Evolutionary conservation across 2,329 filamentous ascomycete species (phyloP), one percentile per base, ranked within the genome.

Genomic region (Leptographium wingfieldii): DNA sequence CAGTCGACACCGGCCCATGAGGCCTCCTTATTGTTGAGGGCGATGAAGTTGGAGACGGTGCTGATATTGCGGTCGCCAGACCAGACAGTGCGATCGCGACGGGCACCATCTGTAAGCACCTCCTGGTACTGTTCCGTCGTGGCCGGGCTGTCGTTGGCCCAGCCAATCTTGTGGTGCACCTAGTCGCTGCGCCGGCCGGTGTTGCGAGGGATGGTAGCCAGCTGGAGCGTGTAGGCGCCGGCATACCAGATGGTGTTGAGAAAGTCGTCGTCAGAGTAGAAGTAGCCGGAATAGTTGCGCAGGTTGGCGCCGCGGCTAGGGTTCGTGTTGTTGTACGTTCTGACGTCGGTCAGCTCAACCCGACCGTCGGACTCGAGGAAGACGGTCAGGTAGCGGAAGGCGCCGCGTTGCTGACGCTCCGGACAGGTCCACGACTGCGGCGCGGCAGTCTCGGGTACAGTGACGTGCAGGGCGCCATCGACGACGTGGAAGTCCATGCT

Each of bases 31-130:
- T 27, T 27, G 27, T 53, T 53, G 27, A 53, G 51, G 29, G 51
- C 29, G 51, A 53, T 53, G 9, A 53, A 53, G 51, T 53, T 53
- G 25, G 51, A 33, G 6, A 53, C n/a, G 27, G 51, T 53, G 27
- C 51, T 53, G 27, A 53, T n/a, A 27, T 53, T 53, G 51, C 51
- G 51, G 29, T 83, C 80, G 3, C 80, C 80, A 3, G 80, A 77
- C 79, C 80, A 83, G 1, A 82, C 77, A 2, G 80, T 69, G 10
- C 78, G 72, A 64, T 82, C 79, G 46, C 79, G 72, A 67, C 81
- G 81, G 1, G 79, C 77, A 5, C 79, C 79, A 64, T 82, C 79
- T 22, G 70, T 69, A 43, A 71, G 69, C 43, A 69, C 67, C 31
- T 40, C 33, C n/a, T 69, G 68, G 29, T 53, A 53, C 19, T 66